Evolutionary conservation across 306 rosid genomes (phyloP).

Genomic region (Begonia fuchsioides): DNA sequence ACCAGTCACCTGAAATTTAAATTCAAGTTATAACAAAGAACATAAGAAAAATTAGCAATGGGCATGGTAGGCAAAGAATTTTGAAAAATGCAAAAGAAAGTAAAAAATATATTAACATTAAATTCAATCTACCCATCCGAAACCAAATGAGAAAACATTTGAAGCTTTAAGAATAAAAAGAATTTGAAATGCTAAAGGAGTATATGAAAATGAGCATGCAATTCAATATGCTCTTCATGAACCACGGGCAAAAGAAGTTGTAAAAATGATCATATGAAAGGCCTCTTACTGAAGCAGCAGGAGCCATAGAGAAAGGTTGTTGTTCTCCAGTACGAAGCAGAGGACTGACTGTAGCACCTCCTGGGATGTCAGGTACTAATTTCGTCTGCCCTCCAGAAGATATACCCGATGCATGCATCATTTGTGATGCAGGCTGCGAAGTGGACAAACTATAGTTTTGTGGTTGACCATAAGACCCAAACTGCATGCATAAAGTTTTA

Average conservation of each 20-base stretch:
- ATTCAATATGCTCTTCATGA: not conserved
- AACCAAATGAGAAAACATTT: not conserved
- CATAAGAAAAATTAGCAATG: not conserved
- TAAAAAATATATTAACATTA: not conserved
- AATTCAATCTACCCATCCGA: not conserved
- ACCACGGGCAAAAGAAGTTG: not conserved
- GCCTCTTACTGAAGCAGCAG: constrained; percentile 36
- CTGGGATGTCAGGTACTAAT: no score
- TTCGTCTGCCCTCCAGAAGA: no score
- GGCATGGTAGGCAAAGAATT: not conserved
- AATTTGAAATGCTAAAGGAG: no score
- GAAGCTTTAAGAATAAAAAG: not conserved
- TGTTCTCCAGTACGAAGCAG: constrained; percentile 34
- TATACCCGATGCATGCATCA: constrained; percentile 23
- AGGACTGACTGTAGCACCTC: constrained; percentile 24
- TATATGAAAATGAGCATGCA: not conserved
- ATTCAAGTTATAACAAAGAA: not conserved
- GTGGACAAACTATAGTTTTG: constrained; percentile 34
- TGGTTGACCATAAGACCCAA: constrained; percentile 55
- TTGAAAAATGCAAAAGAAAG: not conserved
- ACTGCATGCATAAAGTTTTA: constrained; percentile 27
- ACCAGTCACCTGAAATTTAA: constrained; percentile 32
- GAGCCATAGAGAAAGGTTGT: constrained; percentile 29
- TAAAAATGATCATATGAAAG: constrained; percentile 9
- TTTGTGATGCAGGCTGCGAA: constrained; percentile 50